Evolutionary conservation across 164 flowering plant genomes (phyloP), one percentile per base, ranked within the genome.

Genomic region (Liriodendron chinense): DNA sequence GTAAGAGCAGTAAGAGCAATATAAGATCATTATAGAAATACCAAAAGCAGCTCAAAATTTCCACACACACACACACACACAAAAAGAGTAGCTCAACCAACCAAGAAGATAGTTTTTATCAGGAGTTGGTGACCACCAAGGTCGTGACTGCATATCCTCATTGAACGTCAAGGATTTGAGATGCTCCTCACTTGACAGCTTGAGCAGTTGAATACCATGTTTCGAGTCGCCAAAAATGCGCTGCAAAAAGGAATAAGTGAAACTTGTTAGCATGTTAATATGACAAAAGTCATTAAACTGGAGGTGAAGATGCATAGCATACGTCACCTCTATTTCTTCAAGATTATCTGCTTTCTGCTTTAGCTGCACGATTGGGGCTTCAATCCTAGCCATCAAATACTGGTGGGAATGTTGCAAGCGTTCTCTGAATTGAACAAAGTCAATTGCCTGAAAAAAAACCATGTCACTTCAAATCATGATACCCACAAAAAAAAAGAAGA

Each of bases 101-200:
- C 98, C 99, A 79, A 89, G 80, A 61, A 96, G 98, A 84, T 86
- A 89, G 79, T 94, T 91, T 79, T 83, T 83, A 73, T 86, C 89
- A 43, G 91, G 70, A 65, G 87, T 79, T 53, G 99, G 99, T 7
- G 97, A 88, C 99, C 99, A 96, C 99, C 99, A 96, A 69, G 99
- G 98, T 22, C 98, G 89, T 67, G 88, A 70, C 74, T 85, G 83
- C 77, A 89, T 70, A 80, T 94, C 98, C 79, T 96, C 99, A 86
- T 92, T 94, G 83, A 96, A 96, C 43, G 88, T 92, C 89, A 96
- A 80, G 49, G 90, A 77, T 77, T 89, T 87, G 74, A 82, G 79
- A 68, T 83, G 78, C 75, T 85, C 85, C 79, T 90, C 91, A 78
- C 82, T 82, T 69, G 93, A 84, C 56, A 94, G 85, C 81, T 90